Percentiles rank a stretch among this genome's conserved stretches.
phyloP scores from a whole-genome alignment of 305 asterid species.

The Fraxinus dipetala region DNA sequence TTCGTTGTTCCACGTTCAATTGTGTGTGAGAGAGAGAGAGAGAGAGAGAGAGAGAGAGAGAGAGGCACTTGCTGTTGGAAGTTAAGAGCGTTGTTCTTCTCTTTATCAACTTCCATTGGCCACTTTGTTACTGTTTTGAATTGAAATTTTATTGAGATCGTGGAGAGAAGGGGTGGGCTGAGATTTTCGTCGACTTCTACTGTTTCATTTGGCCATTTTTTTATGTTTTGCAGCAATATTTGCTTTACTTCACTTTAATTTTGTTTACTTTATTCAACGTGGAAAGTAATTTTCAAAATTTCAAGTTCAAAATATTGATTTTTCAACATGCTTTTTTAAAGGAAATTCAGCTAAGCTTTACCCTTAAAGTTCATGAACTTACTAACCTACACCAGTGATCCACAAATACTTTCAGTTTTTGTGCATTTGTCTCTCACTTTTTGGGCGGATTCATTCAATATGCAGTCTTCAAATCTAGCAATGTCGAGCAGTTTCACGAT shows the following conservation, averaged over 20 bases:
- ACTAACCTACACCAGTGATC: not conserved
- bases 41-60: constrained; percentile 14
- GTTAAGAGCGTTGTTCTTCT: constrained; percentile 1
- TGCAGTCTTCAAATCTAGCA: constrained; percentile 8
- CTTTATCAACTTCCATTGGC: constrained; percentile 1
- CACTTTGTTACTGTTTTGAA: constrained; percentile 7
- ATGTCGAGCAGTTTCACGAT: not conserved
- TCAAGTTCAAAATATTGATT: constrained; percentile 8
- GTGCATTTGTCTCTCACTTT: constrained; percentile 5
- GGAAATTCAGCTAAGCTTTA: not conserved
- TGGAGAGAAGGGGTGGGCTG: constrained; percentile 4
- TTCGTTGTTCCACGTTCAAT: constrained; percentile 17
- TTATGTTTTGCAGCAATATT: not conserved
- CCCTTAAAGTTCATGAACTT: not conserved
- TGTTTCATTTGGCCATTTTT: constrained; percentile 15
- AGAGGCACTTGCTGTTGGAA: not conserved
- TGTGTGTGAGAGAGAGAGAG: constrained; percentile 22
- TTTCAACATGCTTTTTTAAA: not conserved
- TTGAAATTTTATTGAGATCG: not conserved
- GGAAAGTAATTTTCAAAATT: constrained; percentile 22
- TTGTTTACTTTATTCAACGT: constrained; percentile 25
- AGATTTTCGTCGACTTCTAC: constrained; percentile 13
- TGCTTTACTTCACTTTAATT: constrained; percentile 14
- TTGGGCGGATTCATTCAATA: constrained; percentile 2
- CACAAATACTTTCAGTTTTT: not conserved